phyloP scores from a whole-genome alignment of 169 alveolate genomes.

The Ichthyophthirius multifiliis region DNA sequence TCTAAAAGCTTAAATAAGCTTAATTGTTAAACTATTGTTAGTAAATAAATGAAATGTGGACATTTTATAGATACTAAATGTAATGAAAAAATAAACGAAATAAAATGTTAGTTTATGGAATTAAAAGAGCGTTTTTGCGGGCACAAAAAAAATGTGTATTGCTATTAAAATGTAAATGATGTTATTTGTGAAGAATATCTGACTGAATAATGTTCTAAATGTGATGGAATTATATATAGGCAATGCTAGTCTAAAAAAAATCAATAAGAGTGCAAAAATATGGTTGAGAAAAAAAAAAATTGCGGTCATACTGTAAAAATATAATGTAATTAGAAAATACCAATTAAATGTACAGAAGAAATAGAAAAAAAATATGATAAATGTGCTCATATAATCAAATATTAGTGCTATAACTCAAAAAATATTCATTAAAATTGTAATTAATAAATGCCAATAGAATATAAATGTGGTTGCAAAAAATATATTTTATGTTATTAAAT shows the following conservation, averaged over 20 bases:
- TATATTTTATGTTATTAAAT: no score
- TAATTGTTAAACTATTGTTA: neutral
- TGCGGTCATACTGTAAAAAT: neutral
- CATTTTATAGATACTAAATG: neutral
- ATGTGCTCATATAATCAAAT: no score
- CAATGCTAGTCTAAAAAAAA: neutral
- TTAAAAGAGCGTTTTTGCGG: neutral
- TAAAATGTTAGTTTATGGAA: neutral
- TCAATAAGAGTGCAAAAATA: neutral
- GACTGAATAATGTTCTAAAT: neutral
- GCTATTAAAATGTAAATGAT: neutral
- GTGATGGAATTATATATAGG: neutral
- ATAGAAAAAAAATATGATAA: no score
- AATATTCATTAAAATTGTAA: no score
- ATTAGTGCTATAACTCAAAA: no score
- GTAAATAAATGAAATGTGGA: neutral
- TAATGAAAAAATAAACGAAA: neutral
- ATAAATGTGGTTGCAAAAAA: no score
- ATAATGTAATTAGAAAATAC: no score
- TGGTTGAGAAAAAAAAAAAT: neutral
- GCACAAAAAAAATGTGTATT: neutral
- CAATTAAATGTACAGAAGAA: no score
- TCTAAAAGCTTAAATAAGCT: neutral
- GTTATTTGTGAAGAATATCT: neutral
- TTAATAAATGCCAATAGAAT: no score